These are phyloP conservation scores for Funneliformis caledonium DNA, from an alignment of 371 early-diverging fungal genomes.

Conservation along the genomic window DNA sequence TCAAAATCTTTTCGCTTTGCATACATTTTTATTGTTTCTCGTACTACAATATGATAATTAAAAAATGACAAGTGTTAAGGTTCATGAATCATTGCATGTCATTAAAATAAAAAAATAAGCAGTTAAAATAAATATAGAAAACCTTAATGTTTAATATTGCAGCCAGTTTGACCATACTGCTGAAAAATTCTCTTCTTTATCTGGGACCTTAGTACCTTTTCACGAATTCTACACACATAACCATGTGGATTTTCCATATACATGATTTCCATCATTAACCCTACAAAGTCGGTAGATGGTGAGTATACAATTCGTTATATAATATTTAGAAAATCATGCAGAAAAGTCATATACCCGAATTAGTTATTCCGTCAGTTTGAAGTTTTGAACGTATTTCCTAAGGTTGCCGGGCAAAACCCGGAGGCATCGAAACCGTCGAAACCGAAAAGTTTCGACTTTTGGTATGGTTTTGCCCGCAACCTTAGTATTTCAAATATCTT, in stretches of 20 bases:
- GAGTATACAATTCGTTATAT: neutral
- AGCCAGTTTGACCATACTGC: slow-evolving; percentile 10
- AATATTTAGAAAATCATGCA: slow-evolving; percentile 1
- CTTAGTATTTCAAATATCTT: no score
- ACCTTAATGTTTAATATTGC: slow-evolving; percentile 31
- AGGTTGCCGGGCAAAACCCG: no score
- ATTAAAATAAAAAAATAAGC: neutral
- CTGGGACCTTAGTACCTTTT: slow-evolving; percentile 20
- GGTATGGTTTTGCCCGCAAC: no score
- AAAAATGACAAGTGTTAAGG: slow-evolving; percentile 7
- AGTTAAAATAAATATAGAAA: neutral
- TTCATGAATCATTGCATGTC: neutral
- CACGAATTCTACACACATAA: slow-evolving; percentile 11
- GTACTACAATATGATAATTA: slow-evolving; percentile 16
- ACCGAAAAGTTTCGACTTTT: no score
- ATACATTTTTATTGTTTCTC: neutral
- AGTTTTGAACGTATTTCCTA: slow-evolving; percentile 15
- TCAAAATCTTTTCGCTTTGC: neutral
- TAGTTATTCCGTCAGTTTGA: slow-evolving; percentile 27
- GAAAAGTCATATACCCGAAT: slow-evolving; percentile 25
- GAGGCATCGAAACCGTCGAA: no score
- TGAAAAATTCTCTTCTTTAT: slow-evolving; percentile 22
- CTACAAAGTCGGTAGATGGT: slow-evolving; percentile 3
- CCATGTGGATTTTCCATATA: slow-evolving; percentile 31
- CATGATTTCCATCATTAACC: slow-evolving; percentile 24